Evolutionary conservation across 305 asterid genomes (phyloP).

Genomic region (Ruellia speciosa): DNA sequence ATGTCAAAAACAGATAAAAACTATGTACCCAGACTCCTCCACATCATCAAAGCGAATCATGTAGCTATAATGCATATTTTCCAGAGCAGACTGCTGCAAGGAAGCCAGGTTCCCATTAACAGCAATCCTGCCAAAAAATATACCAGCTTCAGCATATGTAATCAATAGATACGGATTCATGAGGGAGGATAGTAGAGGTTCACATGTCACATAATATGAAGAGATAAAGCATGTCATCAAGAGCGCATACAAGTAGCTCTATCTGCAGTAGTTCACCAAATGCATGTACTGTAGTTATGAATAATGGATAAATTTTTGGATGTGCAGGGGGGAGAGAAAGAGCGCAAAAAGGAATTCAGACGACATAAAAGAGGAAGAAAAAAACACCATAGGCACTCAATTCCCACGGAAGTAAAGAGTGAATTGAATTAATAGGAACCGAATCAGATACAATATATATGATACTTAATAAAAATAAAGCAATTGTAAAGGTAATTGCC

Average conservation of each 20-base stretch:
- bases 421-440: slow-evolving; percentile 12
- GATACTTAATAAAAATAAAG: slow-evolving; percentile 10
- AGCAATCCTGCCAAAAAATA: slow-evolving; percentile 56
- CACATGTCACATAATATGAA: no score
- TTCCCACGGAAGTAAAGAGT: slow-evolving; percentile 4
- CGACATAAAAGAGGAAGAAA: slow-evolving; percentile 9
- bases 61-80: slow-evolving; percentile 88
- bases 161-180: slow-evolving; percentile 16
- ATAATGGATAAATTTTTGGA: no score
- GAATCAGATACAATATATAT: slow-evolving; percentile 6
- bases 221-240: no score
- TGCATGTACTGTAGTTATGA: neutral
- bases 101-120: slow-evolving; percentile 46
- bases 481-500: slow-evolving; percentile 36
- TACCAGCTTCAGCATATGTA: slow-evolving; percentile 22
- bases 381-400: neutral
- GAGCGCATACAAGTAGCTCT: no score
- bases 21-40: slow-evolving; percentile 72
- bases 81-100: slow-evolving; percentile 76
- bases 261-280: slow-evolving; percentile 6
- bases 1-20: slow-evolving; percentile 17
- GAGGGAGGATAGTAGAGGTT: slow-evolving; percentile 10
- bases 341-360: neutral
- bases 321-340: neutral
- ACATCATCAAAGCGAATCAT: slow-evolving; percentile 89